These are phyloP conservation scores for Skeletonema menzelii DNA, from an alignment of 108 stramenopile genomes.

Conservation along the genomic window DNA sequence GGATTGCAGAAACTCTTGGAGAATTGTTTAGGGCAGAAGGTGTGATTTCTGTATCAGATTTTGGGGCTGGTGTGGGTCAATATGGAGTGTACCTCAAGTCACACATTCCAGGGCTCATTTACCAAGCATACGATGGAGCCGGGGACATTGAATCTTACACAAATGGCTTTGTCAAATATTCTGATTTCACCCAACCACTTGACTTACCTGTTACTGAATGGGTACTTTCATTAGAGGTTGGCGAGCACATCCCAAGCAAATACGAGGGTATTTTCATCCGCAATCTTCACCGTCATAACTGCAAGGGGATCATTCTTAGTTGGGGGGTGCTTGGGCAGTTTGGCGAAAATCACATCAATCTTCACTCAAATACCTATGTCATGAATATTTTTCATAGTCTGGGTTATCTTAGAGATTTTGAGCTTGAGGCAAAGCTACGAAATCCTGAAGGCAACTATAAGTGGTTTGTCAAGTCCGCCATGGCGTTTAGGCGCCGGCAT, in stretches of 20 bases:
- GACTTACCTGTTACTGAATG: slow-evolving; percentile 28
- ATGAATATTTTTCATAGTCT: slow-evolving; percentile 11
- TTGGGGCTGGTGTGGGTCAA: slow-evolving; percentile 40
- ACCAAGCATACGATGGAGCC: slow-evolving; percentile 36
- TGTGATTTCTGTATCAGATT: slow-evolving; percentile 19
- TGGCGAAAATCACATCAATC: slow-evolving; percentile 28
- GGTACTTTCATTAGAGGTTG: slow-evolving; percentile 44
- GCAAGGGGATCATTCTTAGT: slow-evolving; percentile 31
- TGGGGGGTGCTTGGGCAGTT: slow-evolving; percentile 30
- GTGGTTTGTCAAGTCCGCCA: slow-evolving; percentile 3
- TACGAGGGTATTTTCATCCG: slow-evolving; percentile 42
- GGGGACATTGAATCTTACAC: slow-evolving; percentile 24
- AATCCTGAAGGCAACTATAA: background rate
- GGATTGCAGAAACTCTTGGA: background rate
- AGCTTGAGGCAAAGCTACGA: slow-evolving; percentile 1
- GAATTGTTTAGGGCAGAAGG: slow-evolving; percentile 15
- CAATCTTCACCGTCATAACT: slow-evolving; percentile 42
- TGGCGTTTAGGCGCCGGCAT: slow-evolving; percentile 4
- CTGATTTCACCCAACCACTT: slow-evolving; percentile 31
- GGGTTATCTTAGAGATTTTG: slow-evolving; percentile 16
- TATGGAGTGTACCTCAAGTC: slow-evolving; percentile 6
- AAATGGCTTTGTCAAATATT: slow-evolving; percentile 20
- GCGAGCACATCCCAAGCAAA: slow-evolving; percentile 34
- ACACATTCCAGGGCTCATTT: slow-evolving; percentile 11
- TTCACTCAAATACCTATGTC: slow-evolving; percentile 23